Base-by-base conservation (phyloP, 1,284 basidiomycete species). In the Earliella scabrosa region DNA sequence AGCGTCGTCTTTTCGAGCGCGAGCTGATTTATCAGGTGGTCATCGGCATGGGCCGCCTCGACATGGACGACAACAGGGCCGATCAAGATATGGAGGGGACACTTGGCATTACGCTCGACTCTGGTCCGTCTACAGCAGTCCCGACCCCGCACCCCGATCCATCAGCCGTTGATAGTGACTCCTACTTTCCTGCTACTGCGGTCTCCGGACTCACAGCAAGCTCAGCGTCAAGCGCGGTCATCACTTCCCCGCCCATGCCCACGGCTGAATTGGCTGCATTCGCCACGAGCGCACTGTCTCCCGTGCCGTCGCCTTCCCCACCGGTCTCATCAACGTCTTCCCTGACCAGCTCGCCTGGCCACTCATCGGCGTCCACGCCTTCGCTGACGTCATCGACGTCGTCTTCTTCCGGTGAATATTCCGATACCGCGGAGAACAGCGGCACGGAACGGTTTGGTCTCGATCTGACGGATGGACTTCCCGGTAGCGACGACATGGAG, bases 1-100 rank as follows among this genome's bases (percentile, higher is more conserved):
- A 90, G 60, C 79, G 88, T 50, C 71, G 74, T 2, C 75, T 92
- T 66, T 86, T 96, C 52, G 86, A 92, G 67, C 79, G 82, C 36
- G 94, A 96, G 73, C 81, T 97, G 45, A 69, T 96, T 5, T 81
- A 90, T 55, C 90, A 93, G 39, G 87, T 97, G 56, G 86, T 96
- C 54, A 87, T 96, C 49, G 94, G 93, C 24, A 91, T 97, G 80
- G 92, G 92, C 4, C 78, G 86, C 29, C 78, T 97, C 18, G 92
- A 94, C 50, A 50, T 71, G 34, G 58, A 63, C 34, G 58, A 63
- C 14, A 41, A 54, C 36, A 50, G 58, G 10, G 26, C 31, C 2
- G 54, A 58, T n/a, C 32, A 43, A 20, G 46, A 45, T 11, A 54
- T 58, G 6, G 71, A 72, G 2, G 68, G 65, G 1, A 27, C 40